A percentile compares a stretch with the other conserved stretches of the same genome.
Conservation (phyloP, 1,139 yeast genomes). For the Suhomyces maxii region DNA sequence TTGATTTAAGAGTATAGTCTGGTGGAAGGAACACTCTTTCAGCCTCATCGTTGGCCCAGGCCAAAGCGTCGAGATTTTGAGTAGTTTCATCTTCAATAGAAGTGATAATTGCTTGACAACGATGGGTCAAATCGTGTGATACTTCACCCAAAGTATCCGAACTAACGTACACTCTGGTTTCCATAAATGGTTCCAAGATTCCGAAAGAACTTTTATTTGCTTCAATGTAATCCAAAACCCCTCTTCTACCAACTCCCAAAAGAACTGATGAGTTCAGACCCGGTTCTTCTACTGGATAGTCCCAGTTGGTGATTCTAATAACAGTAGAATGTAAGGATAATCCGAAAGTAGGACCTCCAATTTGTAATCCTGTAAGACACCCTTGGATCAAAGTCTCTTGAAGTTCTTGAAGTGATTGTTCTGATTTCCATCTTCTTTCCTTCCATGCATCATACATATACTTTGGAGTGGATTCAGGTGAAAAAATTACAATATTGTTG, state of each 20-base stretch:
- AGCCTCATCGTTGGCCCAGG: slow-evolving; percentile 53
- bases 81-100: slow-evolving; percentile 60
- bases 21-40: slow-evolving; percentile 57
- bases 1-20: slow-evolving; percentile 45
- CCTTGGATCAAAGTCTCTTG: slow-evolving; percentile 59
- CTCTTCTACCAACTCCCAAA: slow-evolving; percentile 34
- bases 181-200: slow-evolving; percentile 86
- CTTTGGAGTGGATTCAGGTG: slow-evolving; percentile 29
- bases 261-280: slow-evolving; percentile 26
- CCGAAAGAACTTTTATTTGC: slow-evolving; percentile 36
- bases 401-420: slow-evolving; percentile 47
- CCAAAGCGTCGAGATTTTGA: slow-evolving; percentile 36
- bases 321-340: slow-evolving; percentile 66
- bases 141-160: slow-evolving; percentile 81
- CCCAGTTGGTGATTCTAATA: slow-evolving; percentile 52
- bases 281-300: slow-evolving; percentile 54
- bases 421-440: slow-evolving; percentile 54
- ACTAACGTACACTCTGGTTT: slow-evolving; percentile 63
- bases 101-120: slow-evolving; percentile 69
- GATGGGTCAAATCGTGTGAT: slow-evolving; percentile 68
- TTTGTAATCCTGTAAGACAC: slow-evolving; percentile 68
- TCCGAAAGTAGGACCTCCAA: slow-evolving; percentile 70
- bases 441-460: slow-evolving; percentile 27
- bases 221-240: slow-evolving; percentile 37
- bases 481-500: slow-evolving; percentile 39